Conservation (phyloP, 306 rosid species). For the Cucumis cinereus region DNA sequence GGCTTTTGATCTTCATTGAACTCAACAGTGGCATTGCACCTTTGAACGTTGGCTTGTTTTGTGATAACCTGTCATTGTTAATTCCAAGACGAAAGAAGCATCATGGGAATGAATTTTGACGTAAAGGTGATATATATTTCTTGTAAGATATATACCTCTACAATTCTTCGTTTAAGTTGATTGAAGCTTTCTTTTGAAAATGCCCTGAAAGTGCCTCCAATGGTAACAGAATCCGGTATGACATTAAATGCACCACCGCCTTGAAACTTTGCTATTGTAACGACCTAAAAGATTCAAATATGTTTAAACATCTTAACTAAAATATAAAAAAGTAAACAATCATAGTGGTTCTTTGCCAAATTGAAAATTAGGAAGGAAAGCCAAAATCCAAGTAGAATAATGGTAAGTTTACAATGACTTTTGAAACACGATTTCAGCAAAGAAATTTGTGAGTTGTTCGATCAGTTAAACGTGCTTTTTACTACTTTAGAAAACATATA, state of each 20-base stretch:
- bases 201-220: conserved; percentile 80
- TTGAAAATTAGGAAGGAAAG: not conserved
- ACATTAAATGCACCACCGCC: conserved; percentile 86
- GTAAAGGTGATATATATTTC: not conserved
- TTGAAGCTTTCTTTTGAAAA: conserved; percentile 34
- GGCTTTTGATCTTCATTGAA: conserved; percentile 15
- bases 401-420: not conserved
- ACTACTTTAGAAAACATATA: not conserved
- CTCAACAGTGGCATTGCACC: conserved; percentile 37
- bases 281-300: conserved; percentile 31
- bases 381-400: not conserved
- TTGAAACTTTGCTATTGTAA: conserved; percentile 50
- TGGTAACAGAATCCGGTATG: conserved; percentile 73
- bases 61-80: conserved; percentile 23
- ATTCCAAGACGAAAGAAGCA: not conserved
- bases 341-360: not conserved
- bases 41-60: conserved; percentile 33
- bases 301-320: not conserved
- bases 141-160: conserved; percentile 29
- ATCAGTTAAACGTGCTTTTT: not conserved
- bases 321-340: not conserved
- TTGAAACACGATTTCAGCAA: not conserved
- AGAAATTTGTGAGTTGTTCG: not conserved
- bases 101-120: not conserved
- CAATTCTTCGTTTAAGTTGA: conserved; percentile 42